Evolutionary conservation across 176 grass and related monocot genomes (phyloP).

Genomic region (Triticum aestivum): DNA sequence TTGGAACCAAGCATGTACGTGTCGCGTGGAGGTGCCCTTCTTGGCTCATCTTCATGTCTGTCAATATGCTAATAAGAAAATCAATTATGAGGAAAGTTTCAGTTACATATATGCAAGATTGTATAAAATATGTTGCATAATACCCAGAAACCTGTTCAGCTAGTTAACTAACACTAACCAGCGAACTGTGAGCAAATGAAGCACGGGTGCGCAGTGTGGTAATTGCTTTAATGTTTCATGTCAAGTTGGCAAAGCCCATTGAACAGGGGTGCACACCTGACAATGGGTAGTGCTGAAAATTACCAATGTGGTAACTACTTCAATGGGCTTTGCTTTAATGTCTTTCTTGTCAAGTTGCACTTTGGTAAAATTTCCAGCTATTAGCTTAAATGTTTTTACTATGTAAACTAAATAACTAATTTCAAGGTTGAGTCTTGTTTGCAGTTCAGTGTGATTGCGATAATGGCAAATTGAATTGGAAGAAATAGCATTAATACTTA

Average conservation of each 20-base stretch:
- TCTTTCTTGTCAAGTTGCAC: neutral
- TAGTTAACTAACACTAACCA: neutral
- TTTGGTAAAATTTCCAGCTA: neutral
- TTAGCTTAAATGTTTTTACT: neutral
- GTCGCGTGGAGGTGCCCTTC: constrained; percentile 64
- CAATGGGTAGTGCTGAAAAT: too few species aligned
- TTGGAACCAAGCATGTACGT: constrained; percentile 83
- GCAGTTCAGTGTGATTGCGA: neutral
- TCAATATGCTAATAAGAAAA: constrained; percentile 37
- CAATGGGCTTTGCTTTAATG: neutral
- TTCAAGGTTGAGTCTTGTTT: neutral
- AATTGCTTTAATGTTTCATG: neutral
- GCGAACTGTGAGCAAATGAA: neutral
- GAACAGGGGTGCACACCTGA: too few species aligned
- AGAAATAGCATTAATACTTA: neutral
- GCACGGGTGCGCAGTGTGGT: neutral
- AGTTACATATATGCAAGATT: neutral
- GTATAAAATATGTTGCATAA: neutral
- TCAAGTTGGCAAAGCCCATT: neutral
- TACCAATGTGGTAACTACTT: too few species aligned
- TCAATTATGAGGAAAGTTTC: neutral
- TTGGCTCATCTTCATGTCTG: constrained; percentile 54
- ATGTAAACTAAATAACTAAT: neutral
- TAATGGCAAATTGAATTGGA: neutral
- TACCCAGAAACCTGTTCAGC: neutral